Percentiles rank a stretch among this genome's conserved stretches.
phyloP scores from a whole-genome alignment of 2,329 filamentous ascomycete species.

The Exserohilum turcica region DNA sequence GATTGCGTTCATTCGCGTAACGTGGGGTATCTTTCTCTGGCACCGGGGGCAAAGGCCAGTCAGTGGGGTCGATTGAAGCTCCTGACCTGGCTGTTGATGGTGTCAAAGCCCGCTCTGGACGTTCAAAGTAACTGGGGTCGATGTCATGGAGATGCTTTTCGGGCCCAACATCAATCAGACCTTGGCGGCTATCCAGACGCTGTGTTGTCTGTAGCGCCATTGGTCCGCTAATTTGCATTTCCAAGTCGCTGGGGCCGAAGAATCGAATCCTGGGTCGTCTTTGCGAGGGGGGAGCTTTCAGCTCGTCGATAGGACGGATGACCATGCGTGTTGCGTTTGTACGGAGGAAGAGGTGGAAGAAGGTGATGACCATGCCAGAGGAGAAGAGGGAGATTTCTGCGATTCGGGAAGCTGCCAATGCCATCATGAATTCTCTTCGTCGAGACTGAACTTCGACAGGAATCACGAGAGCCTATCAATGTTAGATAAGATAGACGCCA shows the following conservation, averaged over 20 bases:
- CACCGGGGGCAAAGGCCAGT: conserved; percentile 45
- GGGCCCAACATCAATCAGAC: conserved; percentile 44
- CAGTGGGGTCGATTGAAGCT: conserved; percentile 40
- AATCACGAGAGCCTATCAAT: conserved; percentile 58
- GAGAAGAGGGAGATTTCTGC: conserved; percentile 69
- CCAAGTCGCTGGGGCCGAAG: conserved; percentile 51
- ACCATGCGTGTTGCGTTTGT: conserved; percentile 65
- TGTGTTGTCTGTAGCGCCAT: conserved; percentile 41
- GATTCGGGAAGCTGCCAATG: conserved; percentile 63
- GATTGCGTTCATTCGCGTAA: conserved; percentile 33
- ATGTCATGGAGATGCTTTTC: conserved; percentile 47
- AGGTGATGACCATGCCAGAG: conserved; percentile 67
- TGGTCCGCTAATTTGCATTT: conserved; percentile 50
- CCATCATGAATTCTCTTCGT: conserved; percentile 47
- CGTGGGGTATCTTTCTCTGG: conserved; percentile 24
- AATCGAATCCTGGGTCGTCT: conserved; percentile 56
- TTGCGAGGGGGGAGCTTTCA: conserved; percentile 47
- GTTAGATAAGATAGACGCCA: conserved; percentile 6
- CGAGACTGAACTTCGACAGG: conserved; percentile 66
- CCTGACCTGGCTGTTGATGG: conserved; percentile 35
- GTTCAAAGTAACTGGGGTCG: conserved; percentile 40
- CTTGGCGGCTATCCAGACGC: conserved; percentile 43
- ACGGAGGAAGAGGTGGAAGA: conserved; percentile 70
- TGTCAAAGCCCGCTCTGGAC: conserved; percentile 39
- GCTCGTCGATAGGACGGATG: conserved; percentile 56